Evolutionary conservation across 805 yeast species (phyloP).

Genomic region (Candida sonorensis): DNA sequence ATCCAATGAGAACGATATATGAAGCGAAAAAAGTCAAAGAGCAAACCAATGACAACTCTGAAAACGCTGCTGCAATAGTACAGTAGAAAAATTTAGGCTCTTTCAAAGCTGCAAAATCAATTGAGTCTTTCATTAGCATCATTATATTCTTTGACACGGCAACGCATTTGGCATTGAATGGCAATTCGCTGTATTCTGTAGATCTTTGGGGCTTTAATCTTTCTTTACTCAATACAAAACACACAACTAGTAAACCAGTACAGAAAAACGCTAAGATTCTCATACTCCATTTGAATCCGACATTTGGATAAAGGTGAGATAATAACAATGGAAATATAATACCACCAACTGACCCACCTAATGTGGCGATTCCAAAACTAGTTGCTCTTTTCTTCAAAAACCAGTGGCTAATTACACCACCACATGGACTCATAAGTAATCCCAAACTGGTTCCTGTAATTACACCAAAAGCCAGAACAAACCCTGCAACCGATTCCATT

Average conservation of each 20-base stretch:
- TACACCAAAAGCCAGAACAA: constrained; percentile 34
- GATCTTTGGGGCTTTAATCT: constrained; percentile 20
- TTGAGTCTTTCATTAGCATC: constrained; percentile 16
- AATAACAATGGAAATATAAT: constrained; percentile 51
- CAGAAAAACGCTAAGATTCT: constrained; percentile 38
- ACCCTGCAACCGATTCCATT: constrained; percentile 30
- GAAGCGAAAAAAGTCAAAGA: constrained; percentile 38
- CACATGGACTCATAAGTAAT: constrained; percentile 36
- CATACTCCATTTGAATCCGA: constrained; percentile 60
- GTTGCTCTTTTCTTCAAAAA: constrained; percentile 35
- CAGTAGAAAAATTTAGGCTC: constrained; percentile 32
- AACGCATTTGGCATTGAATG: constrained; percentile 3
- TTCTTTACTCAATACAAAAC: constrained; percentile 30
- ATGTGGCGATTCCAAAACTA: constrained; percentile 25
- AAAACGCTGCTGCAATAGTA: constrained; percentile 32
- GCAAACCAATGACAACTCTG: constrained; percentile 34
- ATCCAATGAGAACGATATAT: constrained; percentile 36
- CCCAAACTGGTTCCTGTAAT: constrained; percentile 37
- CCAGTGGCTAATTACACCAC: constrained; percentile 42
- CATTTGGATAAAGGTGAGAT: constrained; percentile 33
- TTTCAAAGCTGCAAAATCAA: constrained; percentile 27
- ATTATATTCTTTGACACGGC: constrained; percentile 8
- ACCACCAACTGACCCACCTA: constrained; percentile 67
- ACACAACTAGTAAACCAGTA: constrained; percentile 12
- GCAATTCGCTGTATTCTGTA: constrained; percentile 7